Conservation (phyloP, 257 asterid species). For the Plantago major region DNA sequence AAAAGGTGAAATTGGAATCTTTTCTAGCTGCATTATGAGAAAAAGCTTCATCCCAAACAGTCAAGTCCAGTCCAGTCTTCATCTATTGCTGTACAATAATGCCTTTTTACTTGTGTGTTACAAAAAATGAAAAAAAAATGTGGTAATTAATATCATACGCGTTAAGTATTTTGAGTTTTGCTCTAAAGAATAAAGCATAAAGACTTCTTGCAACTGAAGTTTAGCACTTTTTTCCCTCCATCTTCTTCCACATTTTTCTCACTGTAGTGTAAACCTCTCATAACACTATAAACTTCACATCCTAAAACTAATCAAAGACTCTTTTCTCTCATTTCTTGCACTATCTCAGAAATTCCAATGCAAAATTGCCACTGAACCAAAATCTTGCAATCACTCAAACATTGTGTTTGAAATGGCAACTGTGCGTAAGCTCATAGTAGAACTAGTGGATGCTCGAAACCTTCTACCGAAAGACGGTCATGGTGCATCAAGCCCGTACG, state of each 20-base stretch:
- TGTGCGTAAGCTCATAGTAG: conserved; percentile 61
- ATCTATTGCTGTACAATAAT: background rate
- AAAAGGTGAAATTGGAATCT: conserved; percentile 18
- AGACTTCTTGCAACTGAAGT: conserved; percentile 63
- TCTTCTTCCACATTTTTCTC: conserved; percentile 15
- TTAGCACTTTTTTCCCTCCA: conserved; percentile 30
- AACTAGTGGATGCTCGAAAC: conserved; percentile 67
- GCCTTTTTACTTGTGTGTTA: too few species aligned
- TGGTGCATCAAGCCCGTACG: conserved; percentile 83
- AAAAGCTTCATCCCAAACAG: background rate
- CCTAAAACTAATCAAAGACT: conserved; percentile 2
- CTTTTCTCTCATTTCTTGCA: background rate
- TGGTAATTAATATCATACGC: too few species aligned
- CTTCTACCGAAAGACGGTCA: conserved; percentile 82
- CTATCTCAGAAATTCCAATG: background rate
- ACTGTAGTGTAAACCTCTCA: conserved; percentile 7
- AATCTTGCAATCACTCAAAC: too few species aligned
- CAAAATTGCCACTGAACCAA: too few species aligned
- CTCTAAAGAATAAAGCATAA: conserved; percentile 6
- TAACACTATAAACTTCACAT: background rate
- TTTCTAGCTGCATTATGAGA: background rate
- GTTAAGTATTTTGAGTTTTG: conserved; percentile 16
- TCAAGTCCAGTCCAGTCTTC: background rate
- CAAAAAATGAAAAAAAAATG: conserved; percentile 19
- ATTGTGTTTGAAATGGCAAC: conserved; percentile 33